Evolutionary conservation across 148 eudicot species (phyloP).

Genomic region (Amaranthus cruentus): DNA sequence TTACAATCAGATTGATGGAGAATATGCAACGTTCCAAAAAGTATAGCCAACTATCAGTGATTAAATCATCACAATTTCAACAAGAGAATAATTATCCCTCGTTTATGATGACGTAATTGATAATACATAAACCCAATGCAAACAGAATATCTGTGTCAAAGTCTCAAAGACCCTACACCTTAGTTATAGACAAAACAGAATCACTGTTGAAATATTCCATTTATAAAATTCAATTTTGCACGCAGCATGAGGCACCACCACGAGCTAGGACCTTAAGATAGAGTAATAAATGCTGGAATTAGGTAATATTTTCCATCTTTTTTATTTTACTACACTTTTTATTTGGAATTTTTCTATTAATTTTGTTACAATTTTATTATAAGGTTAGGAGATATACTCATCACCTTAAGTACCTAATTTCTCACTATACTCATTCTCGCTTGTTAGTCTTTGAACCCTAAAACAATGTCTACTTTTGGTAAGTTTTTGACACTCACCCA

Average conservation of each 20-base stretch:
- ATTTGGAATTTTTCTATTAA: no score
- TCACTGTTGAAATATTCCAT: slow-evolving; percentile 31
- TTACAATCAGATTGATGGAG: slow-evolving; percentile 4
- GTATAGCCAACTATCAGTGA: slow-evolving; percentile 17
- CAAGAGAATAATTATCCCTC: slow-evolving; percentile 13
- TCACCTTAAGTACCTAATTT: no score
- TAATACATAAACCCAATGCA: slow-evolving; percentile 10
- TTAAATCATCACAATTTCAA: slow-evolving; percentile 11
- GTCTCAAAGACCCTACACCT: slow-evolving; percentile 18
- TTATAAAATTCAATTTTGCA: slow-evolving; percentile 11
- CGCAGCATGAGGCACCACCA: neutral
- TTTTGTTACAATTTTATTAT: no score
- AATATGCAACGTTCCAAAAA: slow-evolving; percentile 16
- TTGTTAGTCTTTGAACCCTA: no score
- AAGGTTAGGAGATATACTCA: no score
- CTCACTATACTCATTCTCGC: no score
- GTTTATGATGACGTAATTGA: slow-evolving; percentile 10
- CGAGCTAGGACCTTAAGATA: neutral
- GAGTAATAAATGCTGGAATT: no score
- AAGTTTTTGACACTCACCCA: no score
- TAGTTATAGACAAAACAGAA: slow-evolving; percentile 21
- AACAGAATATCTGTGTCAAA: slow-evolving; percentile 22
- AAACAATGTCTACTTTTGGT: no score
- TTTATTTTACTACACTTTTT: no score
- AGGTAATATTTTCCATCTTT: neutral